A percentile compares a stretch with the other conserved stretches of the same genome.
Evolutionary conservation across 345 rosid species (phyloP).

Genomic region (Gossypium bickii): DNA sequence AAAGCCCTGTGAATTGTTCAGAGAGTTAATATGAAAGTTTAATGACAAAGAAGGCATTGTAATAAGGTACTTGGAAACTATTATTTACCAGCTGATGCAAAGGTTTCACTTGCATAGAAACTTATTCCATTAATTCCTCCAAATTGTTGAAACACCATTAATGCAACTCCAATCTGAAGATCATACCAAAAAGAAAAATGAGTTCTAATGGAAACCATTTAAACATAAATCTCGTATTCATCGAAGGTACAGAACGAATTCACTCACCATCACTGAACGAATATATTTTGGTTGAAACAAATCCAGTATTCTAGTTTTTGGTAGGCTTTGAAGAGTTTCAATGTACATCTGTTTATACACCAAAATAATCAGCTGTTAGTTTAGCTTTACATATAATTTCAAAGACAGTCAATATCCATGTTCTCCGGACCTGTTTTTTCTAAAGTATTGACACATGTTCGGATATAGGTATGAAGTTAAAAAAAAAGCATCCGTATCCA

Average conservation of each 20-base stretch:
- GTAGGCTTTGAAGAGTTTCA: conserved; percentile 55
- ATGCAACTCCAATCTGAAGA: conserved; percentile 71
- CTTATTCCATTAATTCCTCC: conserved; percentile 77
- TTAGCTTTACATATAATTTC: neutral
- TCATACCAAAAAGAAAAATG: neutral
- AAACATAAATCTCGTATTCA: neutral
- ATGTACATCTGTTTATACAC: conserved; percentile 37
- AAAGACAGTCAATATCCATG: neutral
- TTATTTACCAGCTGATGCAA: conserved; percentile 68
- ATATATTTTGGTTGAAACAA: conserved; percentile 58
- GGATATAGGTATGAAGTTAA: neutral
- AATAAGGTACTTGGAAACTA: neutral
- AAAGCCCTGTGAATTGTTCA: conserved; percentile 47
- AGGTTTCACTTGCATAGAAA: conserved; percentile 88
- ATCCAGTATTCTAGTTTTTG: conserved; percentile 57
- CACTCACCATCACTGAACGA: conserved; percentile 64
- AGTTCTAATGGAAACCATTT: neutral
- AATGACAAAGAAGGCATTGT: neutral
- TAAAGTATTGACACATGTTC: neutral
- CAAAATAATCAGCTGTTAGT: neutral
- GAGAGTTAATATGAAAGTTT: neutral
- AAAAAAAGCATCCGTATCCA: neutral
- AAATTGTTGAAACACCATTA: conserved; percentile 87
- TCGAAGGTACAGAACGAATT: neutral
- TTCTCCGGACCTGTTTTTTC: neutral